A percentile compares a stretch with the other conserved stretches of the same genome.
Evolutionary conservation across 495 filamentous ascomycete species (phyloP).

Genomic region (Symbiotaphrina buchneri): DNA sequence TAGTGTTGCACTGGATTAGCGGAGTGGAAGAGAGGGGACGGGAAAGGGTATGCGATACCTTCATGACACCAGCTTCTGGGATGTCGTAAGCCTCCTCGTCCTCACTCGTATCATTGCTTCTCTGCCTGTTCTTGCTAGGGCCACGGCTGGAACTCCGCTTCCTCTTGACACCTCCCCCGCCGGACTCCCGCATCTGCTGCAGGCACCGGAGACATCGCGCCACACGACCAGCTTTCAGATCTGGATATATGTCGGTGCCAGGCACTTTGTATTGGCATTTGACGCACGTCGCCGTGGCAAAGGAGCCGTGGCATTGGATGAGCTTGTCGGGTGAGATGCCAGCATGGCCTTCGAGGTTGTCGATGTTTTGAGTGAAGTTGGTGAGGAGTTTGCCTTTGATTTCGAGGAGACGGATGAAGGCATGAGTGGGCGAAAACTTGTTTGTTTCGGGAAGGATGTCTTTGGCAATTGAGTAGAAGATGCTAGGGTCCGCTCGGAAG

Average conservation of each 20-base stretch:
- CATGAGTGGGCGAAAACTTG: conserved; percentile 74
- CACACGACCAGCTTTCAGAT: conserved; percentile 53
- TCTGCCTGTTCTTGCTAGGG: conserved; percentile 30
- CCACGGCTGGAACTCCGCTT: conserved; percentile 46
- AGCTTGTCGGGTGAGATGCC: conserved; percentile 68
- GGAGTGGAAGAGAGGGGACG: background rate
- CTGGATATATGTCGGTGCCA: conserved; percentile 53
- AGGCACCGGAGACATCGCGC: conserved; percentile 41
- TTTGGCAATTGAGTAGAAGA: conserved; percentile 82
- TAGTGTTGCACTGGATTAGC: conserved; percentile 8
- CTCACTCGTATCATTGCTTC: conserved; percentile 30
- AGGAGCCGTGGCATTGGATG: conserved; percentile 90
- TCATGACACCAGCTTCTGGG: conserved; percentile 72
- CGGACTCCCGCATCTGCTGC: conserved; percentile 13
- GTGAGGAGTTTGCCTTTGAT: conserved; percentile 77
- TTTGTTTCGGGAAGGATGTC: conserved; percentile 64
- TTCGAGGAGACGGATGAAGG: conserved; percentile 88
- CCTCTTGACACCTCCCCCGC: conserved; percentile 15
- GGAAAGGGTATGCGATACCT: conserved; percentile 19
- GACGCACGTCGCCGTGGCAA: conserved; percentile 76
- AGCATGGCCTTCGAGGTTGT: conserved; percentile 81
- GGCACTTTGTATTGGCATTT: conserved; percentile 58
- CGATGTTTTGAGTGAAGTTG: conserved; percentile 97
- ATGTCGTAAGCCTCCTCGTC: conserved; percentile 52
- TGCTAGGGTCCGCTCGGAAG: conserved; percentile 64